Evolutionary conservation across 495 filamentous ascomycete genomes (phyloP).

Genomic region (Glarea lozoyensis): DNA sequence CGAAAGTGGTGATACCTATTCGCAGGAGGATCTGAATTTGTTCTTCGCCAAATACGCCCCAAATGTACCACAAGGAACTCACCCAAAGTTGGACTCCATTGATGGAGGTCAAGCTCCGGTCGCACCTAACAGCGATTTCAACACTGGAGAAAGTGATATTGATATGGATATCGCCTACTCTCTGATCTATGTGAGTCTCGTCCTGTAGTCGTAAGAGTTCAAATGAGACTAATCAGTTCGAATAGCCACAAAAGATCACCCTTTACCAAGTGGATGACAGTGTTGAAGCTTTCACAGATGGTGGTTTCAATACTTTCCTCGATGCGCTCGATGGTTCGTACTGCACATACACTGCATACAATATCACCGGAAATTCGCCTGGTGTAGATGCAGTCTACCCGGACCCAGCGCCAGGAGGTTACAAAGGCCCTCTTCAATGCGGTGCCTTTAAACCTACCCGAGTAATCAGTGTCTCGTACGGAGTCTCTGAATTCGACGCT

Average conservation of each 20-base stretch:
- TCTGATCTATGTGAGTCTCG: constrained; percentile 12
- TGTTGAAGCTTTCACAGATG: constrained; percentile 6
- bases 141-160: constrained; percentile 16
- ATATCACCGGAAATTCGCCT: constrained; percentile 9
- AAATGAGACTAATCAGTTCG: background rate
- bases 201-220: too few relatives aligned
- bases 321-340: constrained; percentile 15
- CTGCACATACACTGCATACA: constrained; percentile 13
- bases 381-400: constrained; percentile 14
- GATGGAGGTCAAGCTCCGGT: constrained; percentile 13
- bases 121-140: background rate
- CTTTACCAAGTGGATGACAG: constrained; percentile 15
- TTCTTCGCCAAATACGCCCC: constrained; percentile 10
- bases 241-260: constrained; percentile 12
- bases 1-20: constrained; percentile 10
- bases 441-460: constrained; percentile 11
- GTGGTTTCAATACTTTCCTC: constrained; percentile 14
- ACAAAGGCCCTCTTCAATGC: constrained; percentile 19
- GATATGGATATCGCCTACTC: constrained; percentile 12
- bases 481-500: constrained; percentile 12
- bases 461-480: constrained; percentile 17
- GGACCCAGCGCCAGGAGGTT: constrained; percentile 10
- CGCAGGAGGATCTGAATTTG: constrained; percentile 9
- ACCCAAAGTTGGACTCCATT: constrained; percentile 8
- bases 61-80: constrained; percentile 9